Conservation (phyloP, 2,329 filamentous ascomycete species). For the Curvularia sp. region DNA sequence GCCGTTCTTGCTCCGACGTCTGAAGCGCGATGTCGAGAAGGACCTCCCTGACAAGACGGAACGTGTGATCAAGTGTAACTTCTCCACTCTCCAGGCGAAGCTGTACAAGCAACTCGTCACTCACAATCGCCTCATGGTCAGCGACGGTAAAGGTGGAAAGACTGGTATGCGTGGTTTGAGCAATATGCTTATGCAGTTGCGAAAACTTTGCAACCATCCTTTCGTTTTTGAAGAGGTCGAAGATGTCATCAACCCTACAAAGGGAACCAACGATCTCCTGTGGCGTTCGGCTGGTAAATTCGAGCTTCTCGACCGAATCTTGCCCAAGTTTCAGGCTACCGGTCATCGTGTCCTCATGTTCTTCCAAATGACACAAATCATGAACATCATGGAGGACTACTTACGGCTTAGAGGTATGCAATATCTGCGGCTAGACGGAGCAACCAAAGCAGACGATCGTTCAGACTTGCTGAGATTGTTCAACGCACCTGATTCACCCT, state of each 20-base stretch:
- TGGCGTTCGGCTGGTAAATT: constrained; percentile 98
- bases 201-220: constrained; percentile 98
- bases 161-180: constrained; percentile 91
- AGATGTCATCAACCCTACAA: constrained; percentile 93
- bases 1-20: constrained; percentile 94
- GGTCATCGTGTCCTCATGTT: constrained; percentile 98
- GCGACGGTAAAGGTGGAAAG: constrained; percentile 94
- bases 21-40: constrained; percentile 99
- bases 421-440: constrained; percentile 93
- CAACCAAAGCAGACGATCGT: constrained; percentile 96
- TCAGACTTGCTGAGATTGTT: constrained; percentile 88
- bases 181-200: constrained; percentile 99
- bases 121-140: constrained; percentile 92
- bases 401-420: constrained; percentile 81
- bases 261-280: constrained; percentile 86
- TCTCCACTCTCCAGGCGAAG: constrained; percentile 90
- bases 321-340: constrained; percentile 91
- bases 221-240: constrained; percentile 99
- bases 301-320: constrained; percentile 86
- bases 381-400: constrained; percentile 99
- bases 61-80: constrained; percentile 98
- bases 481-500: constrained; percentile 87
- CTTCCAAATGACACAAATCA: constrained; percentile 99
- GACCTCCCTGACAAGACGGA: constrained; percentile 98
- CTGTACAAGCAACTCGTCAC: constrained; percentile 98